Percentiles rank a stretch among this genome's conserved stretches.
These are phyloP conservation scores for Rubroboletus satanas DNA, from an alignment of 768 basidiomycete species.

Conservation along the genomic window DNA sequence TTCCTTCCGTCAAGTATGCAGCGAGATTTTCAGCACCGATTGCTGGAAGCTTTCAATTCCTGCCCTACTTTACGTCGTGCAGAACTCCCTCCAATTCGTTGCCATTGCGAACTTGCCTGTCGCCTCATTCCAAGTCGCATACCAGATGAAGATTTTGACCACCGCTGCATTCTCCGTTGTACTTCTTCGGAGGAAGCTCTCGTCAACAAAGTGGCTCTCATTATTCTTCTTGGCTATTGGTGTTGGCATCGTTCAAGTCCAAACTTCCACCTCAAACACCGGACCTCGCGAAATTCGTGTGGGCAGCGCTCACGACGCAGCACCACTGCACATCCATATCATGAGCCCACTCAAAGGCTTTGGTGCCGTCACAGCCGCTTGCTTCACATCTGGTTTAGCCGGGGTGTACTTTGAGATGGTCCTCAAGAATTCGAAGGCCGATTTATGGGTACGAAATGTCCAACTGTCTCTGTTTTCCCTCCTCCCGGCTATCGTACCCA, in stretches of 20 bases:
- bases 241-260: conserved; percentile 93
- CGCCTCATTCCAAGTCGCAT: conserved; percentile 96
- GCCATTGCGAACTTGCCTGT: conserved; percentile 94
- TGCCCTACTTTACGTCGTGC: conserved; percentile 91
- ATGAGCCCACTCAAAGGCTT: conserved; percentile 85
- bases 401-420: conserved; percentile 96
- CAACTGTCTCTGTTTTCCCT: conserved; percentile 89
- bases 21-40: conserved; percentile 82
- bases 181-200: conserved; percentile 72
- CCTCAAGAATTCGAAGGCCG: conserved; percentile 75
- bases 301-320: conserved; percentile 66
- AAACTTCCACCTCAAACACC: conserved; percentile 46
- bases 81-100: conserved; percentile 96
- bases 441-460: conserved; percentile 88
- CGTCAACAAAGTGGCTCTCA: conserved; percentile 78
- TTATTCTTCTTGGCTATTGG: conserved; percentile 87
- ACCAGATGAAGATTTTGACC: conserved; percentile 98
- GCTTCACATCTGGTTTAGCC: conserved; percentile 86
- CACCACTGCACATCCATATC: conserved; percentile 55
- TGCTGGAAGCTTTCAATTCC: conserved; percentile 99
- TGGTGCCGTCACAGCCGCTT: conserved; percentile 77
- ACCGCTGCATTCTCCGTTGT: conserved; percentile 90
- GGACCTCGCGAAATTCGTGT: conserved; percentile 40
- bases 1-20: conserved; percentile 54
- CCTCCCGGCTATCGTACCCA: conserved; percentile 80